Evolutionary conservation across 2,329 filamentous ascomycete genomes (phyloP).

Genomic region (Phoma sp.): DNA sequence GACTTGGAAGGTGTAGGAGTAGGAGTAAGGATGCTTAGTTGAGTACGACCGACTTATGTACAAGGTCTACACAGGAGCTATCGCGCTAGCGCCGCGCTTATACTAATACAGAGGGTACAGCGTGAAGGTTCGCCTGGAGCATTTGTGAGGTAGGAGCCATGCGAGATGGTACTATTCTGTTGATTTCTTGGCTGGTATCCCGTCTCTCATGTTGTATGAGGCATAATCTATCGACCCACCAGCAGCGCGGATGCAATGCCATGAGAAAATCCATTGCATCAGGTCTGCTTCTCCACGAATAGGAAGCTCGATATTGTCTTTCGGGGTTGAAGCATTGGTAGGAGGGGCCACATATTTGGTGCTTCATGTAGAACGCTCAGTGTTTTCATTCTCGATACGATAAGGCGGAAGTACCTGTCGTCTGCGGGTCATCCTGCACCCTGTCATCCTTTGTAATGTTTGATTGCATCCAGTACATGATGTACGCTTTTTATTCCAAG

Average conservation of each 20-base stretch:
- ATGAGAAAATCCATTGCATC: conserved; percentile 10
- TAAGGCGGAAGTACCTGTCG: neutral
- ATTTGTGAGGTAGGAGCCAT: conserved; percentile 7
- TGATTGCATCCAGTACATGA: neutral
- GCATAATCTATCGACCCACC: conserved; percentile 15
- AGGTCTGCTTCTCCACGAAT: neutral
- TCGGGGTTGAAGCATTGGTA: conserved; percentile 1
- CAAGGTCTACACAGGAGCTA: no score
- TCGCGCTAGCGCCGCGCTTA: no score
- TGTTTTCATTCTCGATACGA: neutral
- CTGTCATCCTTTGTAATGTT: neutral
- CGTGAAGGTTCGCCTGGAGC: neutral
- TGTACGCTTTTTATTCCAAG: neutral
- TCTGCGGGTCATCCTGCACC: neutral
- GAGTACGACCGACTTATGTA: no score
- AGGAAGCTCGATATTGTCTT: neutral
- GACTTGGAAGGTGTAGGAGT: no score
- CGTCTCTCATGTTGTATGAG: conserved; percentile 9
- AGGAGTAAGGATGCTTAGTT: no score
- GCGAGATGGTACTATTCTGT: conserved; percentile 10
- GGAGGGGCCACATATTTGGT: conserved; percentile 10
- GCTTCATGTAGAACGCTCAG: neutral
- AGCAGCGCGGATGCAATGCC: conserved; percentile 5
- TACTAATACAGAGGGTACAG: no score
- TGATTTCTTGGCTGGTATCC: neutral